These are phyloP conservation scores for Fusarium sp. DNA, from an alignment of 2,329 filamentous ascomycete genomes.

Conservation along the genomic window DNA sequence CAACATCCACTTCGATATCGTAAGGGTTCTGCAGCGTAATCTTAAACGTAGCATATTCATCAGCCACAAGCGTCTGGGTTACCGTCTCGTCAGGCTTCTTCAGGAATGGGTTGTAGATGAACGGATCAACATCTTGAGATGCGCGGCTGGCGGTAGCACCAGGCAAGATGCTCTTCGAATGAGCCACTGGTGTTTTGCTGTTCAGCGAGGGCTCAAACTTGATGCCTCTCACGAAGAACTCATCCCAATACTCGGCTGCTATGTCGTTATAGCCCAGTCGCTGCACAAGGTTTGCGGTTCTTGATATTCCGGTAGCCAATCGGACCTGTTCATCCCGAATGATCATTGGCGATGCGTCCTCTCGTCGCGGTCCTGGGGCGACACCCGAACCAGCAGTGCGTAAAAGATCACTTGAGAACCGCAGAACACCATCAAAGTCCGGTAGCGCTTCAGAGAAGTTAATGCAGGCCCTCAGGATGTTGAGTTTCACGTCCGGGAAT, in stretches of 20 bases:
- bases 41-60: constrained; percentile 82
- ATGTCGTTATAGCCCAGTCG: constrained; percentile 80
- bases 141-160: constrained; percentile 65
- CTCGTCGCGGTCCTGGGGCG: constrained; percentile 78
- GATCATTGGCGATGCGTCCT: constrained; percentile 79
- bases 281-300: constrained; percentile 83
- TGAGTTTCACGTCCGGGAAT: constrained; percentile 84
- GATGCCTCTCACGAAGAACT: constrained; percentile 88
- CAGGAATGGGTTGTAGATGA: constrained; percentile 95
- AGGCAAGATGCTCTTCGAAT: constrained; percentile 70
- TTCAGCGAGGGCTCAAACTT: constrained; percentile 75
- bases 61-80: constrained; percentile 81
- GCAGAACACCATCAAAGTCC: constrained; percentile 90
- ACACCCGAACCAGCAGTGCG: constrained; percentile 85
- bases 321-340: constrained; percentile 86
- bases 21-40: constrained; percentile 94
- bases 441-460: constrained; percentile 94
- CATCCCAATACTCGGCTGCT: constrained; percentile 94
- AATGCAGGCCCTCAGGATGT: constrained; percentile 90
- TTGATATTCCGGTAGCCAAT: constrained; percentile 86
- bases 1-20: constrained; percentile 92
- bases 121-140: constrained; percentile 81
- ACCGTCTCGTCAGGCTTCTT: constrained; percentile 74
- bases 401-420: constrained; percentile 87
- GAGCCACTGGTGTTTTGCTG: constrained; percentile 75